Base-by-base conservation (phyloP, 176 grass and related monocot species). In the Canna indica region DNA sequence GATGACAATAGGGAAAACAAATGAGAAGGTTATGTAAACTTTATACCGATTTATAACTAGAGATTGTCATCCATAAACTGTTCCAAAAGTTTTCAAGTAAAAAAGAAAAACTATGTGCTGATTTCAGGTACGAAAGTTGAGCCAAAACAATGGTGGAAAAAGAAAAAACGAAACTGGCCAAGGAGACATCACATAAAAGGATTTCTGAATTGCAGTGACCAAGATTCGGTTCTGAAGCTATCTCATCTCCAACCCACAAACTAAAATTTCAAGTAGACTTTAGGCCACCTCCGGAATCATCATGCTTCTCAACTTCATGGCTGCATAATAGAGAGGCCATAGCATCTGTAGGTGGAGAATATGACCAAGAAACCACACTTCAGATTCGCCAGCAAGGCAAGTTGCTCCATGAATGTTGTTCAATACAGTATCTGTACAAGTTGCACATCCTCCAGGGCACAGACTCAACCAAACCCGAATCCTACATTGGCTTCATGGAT, bases 401-500 rank as follows among this genome's bases (percentile, higher is more conserved):
- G 63, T 38, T 39, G 63, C 17, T 38, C 18, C 35, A 3, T 22
- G 24, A 24, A 66, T 9, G 31, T 1, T 66, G 63, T 41, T 38
- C 34, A 41, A 39, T 41, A 73, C 22, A 38, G 35, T 48, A 69
- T 75, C 45, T 80, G 73, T 85, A 85, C 77, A 80, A 77, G 25
- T 8, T 42, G 67, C 15, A 47, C 16, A 69, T 18, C 14, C 10
- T 42, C 64, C 22, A n/a, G n/a, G 7, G 17, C 25, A 12, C 44
- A 52, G 7, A n/a, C 27, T 99, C 83, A 99, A 70, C 95, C 95
- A 17, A 99, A 99, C 57, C 95, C 95, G 30, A 99, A 99, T 38
- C 90, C 95, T 86, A 94, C 95, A 69, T 90, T 99, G 22, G 84
- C 95, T 81, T 99, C 95, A 44, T 99, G 95, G 76, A 99, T 94